Percentiles rank a stretch among this genome's conserved stretches.
Evolutionary conservation across 208 protist genomes (phyloP).

Genomic region (Leishmania aethiopica): DNA sequence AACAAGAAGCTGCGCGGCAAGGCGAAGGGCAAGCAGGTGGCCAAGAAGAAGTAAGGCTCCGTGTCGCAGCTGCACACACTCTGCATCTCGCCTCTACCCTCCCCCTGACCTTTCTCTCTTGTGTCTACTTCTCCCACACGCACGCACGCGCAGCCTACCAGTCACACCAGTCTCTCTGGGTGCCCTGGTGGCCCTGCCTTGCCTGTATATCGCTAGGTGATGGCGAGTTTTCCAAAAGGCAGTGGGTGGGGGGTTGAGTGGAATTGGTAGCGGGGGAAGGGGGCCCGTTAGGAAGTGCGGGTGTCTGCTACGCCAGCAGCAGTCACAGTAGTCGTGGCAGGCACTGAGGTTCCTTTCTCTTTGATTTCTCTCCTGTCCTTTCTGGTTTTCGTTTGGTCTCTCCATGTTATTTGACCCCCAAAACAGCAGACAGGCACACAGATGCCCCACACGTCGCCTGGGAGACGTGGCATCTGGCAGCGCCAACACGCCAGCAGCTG

Average conservation of each 20-base stretch:
- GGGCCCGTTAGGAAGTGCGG: background rate
- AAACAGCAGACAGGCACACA: constrained; percentile 8
- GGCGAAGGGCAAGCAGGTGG: constrained; percentile 94
- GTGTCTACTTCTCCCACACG: background rate
- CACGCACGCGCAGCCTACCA: background rate
- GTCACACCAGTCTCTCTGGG: background rate
- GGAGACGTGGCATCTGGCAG: background rate
- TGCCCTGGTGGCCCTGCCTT: background rate
- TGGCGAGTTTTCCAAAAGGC: background rate
- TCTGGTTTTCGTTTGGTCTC: constrained; percentile 15
- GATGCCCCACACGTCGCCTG: background rate
- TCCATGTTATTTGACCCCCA: constrained; percentile 6
- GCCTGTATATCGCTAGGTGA: background rate
- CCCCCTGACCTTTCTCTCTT: background rate
- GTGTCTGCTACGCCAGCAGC: background rate
- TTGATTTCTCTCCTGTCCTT: constrained; percentile 3
- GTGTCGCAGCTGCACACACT: background rate
- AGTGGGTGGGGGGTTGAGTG: background rate
- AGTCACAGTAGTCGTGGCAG: background rate
- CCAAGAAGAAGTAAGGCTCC: constrained; percentile 92
- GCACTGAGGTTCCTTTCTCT: background rate
- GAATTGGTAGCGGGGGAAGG: background rate
- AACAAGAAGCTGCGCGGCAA: constrained; percentile 98
- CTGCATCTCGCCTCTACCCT: background rate
- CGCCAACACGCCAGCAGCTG: background rate